Conservation (phyloP, 2,329 filamentous ascomycete genomes). For the Colletotrichum coccodes region DNA sequence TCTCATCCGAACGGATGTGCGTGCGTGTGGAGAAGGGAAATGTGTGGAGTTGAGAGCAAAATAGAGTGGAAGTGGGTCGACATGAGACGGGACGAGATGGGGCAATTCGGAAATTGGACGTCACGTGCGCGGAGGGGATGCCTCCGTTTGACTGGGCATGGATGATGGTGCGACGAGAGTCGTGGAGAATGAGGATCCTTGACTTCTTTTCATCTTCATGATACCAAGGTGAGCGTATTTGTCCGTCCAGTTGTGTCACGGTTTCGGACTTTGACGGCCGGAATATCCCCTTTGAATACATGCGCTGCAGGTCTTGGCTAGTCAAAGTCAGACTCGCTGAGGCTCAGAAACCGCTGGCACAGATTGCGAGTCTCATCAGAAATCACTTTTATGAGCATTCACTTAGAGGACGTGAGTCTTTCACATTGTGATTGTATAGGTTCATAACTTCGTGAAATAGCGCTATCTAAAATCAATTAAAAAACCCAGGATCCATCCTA, state of each 20-base stretch:
- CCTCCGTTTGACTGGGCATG: constrained; percentile 6
- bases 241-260: background rate
- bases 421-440: background rate
- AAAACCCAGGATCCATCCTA: background rate
- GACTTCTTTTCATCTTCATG: background rate
- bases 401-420: background rate
- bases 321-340: background rate
- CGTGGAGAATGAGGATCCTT: background rate
- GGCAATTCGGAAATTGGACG: constrained; percentile 11
- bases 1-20: background rate
- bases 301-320: too few relatives aligned
- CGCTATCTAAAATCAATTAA: background rate
- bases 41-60: constrained; percentile 8
- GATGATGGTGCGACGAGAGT: background rate
- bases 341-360: background rate
- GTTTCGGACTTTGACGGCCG: too few relatives aligned
- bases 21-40: background rate
- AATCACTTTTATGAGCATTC: too few relatives aligned
- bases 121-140: constrained; percentile 14
- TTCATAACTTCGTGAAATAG: constrained; percentile 16
- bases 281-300: too few relatives aligned
- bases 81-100: constrained; percentile 17
- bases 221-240: background rate
- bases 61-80: constrained; percentile 17
- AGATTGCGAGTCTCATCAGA: too few relatives aligned